Evolutionary conservation across 192 early-diverging fungal genomes (phyloP).

Genomic region (Coemansia sp.): DNA sequence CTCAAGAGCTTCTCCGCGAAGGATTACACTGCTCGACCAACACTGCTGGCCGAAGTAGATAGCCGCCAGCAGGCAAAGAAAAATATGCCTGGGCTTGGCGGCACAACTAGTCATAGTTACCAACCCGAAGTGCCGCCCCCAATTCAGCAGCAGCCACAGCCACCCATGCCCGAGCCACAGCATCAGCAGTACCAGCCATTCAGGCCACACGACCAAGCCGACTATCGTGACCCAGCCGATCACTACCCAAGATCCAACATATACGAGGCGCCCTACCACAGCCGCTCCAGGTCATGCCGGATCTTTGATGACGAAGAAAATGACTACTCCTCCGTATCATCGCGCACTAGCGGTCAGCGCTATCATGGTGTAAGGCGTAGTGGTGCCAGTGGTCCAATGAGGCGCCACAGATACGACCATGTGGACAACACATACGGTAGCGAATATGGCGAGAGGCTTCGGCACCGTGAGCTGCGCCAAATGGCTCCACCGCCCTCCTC

Average conservation of each 20-base stretch:
- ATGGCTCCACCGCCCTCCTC: slow-evolving; percentile 8
- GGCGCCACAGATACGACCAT: slow-evolving; percentile 11
- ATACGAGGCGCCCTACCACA: slow-evolving; percentile 4
- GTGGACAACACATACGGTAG: slow-evolving; percentile 12
- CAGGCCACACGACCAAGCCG: slow-evolving; percentile 4
- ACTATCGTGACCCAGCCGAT: slow-evolving; percentile 9
- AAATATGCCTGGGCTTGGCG: slow-evolving; percentile 47
- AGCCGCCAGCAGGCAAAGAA: slow-evolving; percentile 42
- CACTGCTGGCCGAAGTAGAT: slow-evolving; percentile 46
- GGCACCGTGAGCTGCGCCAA: slow-evolving; percentile 27
- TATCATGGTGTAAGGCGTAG: background rate
- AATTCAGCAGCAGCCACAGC: slow-evolving; percentile 3
- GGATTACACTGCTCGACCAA: slow-evolving; percentile 43
- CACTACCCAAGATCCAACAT: slow-evolving; percentile 6
- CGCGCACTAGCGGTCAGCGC: slow-evolving; percentile 17
- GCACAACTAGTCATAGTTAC: slow-evolving; percentile 43
- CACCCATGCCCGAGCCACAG: background rate
- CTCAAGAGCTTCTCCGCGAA: slow-evolving; percentile 44
- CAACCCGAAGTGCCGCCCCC: slow-evolving; percentile 22
- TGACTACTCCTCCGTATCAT: slow-evolving; percentile 17
- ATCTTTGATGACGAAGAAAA: slow-evolving; percentile 9
- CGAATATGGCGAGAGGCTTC: slow-evolving; percentile 14
- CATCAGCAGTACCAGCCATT: slow-evolving; percentile 8
- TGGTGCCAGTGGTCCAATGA: slow-evolving; percentile 5
- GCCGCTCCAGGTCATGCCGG: slow-evolving; percentile 12